phyloP scores from a whole-genome alignment of 257 asterid species.

The Salvia miltiorrhiza region DNA sequence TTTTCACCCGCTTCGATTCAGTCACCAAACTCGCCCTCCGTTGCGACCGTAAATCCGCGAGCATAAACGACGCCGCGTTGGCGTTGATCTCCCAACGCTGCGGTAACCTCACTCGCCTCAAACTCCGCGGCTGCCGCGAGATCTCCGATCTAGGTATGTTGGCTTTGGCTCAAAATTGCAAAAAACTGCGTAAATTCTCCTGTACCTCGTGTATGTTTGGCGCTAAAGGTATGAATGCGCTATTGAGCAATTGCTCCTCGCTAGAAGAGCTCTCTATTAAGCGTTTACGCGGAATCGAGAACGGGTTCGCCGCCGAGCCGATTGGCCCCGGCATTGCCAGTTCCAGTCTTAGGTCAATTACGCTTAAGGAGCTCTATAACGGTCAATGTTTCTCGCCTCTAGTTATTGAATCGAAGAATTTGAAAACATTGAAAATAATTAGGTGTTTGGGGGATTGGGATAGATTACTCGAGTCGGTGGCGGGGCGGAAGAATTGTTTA shows the following conservation, averaged over 20 bases:
- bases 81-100: conserved; percentile 51
- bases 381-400: conserved; percentile 76
- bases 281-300: conserved; percentile 64
- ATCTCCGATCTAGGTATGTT: conserved; percentile 68
- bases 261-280: conserved; percentile 73
- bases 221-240: conserved; percentile 79
- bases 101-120: conserved; percentile 54
- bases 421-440: conserved; percentile 63
- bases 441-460: conserved; percentile 90
- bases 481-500: conserved; percentile 44
- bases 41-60: conserved; percentile 63
- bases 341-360: conserved; percentile 52
- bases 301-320: conserved; percentile 49
- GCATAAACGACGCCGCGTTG: conserved; percentile 59
- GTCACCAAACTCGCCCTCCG: conserved; percentile 71
- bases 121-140: conserved; percentile 80
- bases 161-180: conserved; percentile 56
- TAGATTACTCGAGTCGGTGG: conserved; percentile 46
- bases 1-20: conserved; percentile 66
- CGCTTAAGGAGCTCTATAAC: conserved; percentile 70
- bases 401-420: conserved; percentile 49
- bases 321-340: conserved; percentile 70
- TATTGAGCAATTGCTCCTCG: conserved; percentile 54
- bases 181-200: conserved; percentile 58
- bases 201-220: conserved; percentile 80